Base-by-base conservation (phyloP, 176 grass and related monocot genomes). In the Puccinellia tenuiflora region DNA sequence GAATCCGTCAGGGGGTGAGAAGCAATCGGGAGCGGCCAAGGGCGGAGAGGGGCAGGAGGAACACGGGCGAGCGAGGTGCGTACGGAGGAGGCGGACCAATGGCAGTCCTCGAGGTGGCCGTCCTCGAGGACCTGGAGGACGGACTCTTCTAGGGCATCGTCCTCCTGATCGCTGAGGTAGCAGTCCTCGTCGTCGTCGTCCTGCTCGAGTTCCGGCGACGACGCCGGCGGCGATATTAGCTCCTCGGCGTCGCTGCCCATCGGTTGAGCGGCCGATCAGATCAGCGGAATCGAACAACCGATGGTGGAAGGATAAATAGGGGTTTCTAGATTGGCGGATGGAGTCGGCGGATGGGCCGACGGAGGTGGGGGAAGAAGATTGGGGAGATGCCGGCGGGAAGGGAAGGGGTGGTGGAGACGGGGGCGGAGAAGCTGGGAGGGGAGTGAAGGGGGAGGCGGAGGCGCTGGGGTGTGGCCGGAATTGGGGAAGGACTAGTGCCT, bases 111-210 rank as follows among this genome's bases (percentile, higher is more conserved):
- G 63, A 68, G 82, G 83, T 71, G 38, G 61, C 84, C 87, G 71
- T 92, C 93, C 73, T 95, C 93, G 45, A 92, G 87, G 46, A 82
- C 90, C 70, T 90, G 90, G 56, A 95, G 93, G 68, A 90, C 91
- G 74, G 86, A 87, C 88, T 94, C 93, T 63, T 91, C 91, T 83
- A 93, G 85, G 73, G 90, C 91, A 45, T 87, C 78, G 31, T 94
- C 88, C 75, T 90, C 96, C 81, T 94, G 91, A 86, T 99, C 93
- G 69, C 87, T 90, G 33, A 93, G 73, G 88, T 99, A 95, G 86
- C 90, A 91, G 79, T 90, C 92, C 2, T 88, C 89, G 52, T 89
- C 93, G 2, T 96, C 93, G 10, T 93, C 88, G 37, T 89, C 93
- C 85, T 89, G 90, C 78, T 88, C 90, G 77, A 90, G 86, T 67